Evolutionary conservation across 495 filamentous ascomycete species (phyloP), one percentile per base, ranked within the genome.

Genomic region (Aspergillus sparsus): DNA sequence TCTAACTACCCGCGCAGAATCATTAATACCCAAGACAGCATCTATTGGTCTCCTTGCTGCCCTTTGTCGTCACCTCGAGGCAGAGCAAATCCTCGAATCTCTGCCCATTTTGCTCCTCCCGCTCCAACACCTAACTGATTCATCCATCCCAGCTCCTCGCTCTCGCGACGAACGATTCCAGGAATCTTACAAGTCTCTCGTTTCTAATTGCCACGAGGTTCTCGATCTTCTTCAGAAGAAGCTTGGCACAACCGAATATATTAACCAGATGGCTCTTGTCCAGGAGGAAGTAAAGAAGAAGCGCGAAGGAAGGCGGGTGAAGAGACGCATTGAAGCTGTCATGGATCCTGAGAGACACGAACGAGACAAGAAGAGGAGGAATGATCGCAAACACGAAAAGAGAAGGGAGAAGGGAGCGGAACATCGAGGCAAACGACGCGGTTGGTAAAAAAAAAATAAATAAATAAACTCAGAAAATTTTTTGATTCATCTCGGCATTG

Each of bases 311-410:
- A 76, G 94, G 69, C 85, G 87, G 42, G 82, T 77, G 54, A 97
- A 98, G 82, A 80, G 94, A 64, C 88, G 87, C 68, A 88, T 97
- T 58, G 92, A 93, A 66, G 88, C 89, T 32, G 87, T 98, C 16
- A 82, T 80, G 32, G 84, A 88, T 60, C 93, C 94, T 9, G 91
- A 97, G 78, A 86, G 79, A 64, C 83, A 82, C 58, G 90, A 86
- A 10, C 79, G 80, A 66, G 85, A 88, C 64, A 98, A 98, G 86
- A 85, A 82, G 74, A 89, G 86, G 74, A 93, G 89, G 77, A 85
- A 88, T 58, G 92, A 93, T 65, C 87, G 85, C 77, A 92, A 93
- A 82, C 92, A 86, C 72, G 88, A 85, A 63, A 87, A 85, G 76
- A 84, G 89, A 69, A 93, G 89, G 76, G 90, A 89, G 73, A 90